Evolutionary conservation across 805 yeast genomes (phyloP), one percentile per base, ranked within the genome.

Genomic region (Candida koratica): DNA sequence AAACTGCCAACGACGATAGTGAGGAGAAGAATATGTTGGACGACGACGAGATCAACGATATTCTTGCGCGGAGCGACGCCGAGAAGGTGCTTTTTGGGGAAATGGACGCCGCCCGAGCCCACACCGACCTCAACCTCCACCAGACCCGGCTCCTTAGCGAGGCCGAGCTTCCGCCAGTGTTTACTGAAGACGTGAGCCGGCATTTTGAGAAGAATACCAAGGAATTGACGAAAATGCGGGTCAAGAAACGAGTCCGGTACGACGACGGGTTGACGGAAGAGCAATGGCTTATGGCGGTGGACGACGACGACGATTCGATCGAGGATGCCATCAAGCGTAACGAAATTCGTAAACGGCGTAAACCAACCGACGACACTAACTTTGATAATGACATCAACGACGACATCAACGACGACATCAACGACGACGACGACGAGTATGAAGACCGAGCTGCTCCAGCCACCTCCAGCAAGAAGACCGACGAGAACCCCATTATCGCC

Each of bases 251-350:
- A 6, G 75, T 79, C n/a, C 82, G 82, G 47, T 82, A 81, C 51
- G 97, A 93, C 55, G 96, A 89, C 47, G 81, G 82, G 17, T 61
- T 89, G 48, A 82, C 95, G 5, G 98, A 93, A 55, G 96, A 86
- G 51, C 96, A 90, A 58, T 93, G 97, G 95, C 58, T 82, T 34
- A 77, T 77, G 56, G 86, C 86, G 1, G 75, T 84, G 70, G 93
- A 84, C 55, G 77, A 77, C 39, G 93, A 82, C 39, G 72, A 78
- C 15, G 84, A 75, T 44, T 60, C 75, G 1, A 76, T 76, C 17
- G 83, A 77, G 46, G 81, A 70, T 39, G 82, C 81, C 10, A 71
- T 76, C 24, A 56, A 55, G 37, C 61, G 79, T 33, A 77, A 77
- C 47, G 73, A 71, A 45, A 65, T 56, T 24, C 48, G 73, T 26